A percentile compares a stretch with the other conserved stretches of the same genome.
Conservation (phyloP, 2,329 filamentous ascomycete species). For the Fusarium sp. region DNA sequence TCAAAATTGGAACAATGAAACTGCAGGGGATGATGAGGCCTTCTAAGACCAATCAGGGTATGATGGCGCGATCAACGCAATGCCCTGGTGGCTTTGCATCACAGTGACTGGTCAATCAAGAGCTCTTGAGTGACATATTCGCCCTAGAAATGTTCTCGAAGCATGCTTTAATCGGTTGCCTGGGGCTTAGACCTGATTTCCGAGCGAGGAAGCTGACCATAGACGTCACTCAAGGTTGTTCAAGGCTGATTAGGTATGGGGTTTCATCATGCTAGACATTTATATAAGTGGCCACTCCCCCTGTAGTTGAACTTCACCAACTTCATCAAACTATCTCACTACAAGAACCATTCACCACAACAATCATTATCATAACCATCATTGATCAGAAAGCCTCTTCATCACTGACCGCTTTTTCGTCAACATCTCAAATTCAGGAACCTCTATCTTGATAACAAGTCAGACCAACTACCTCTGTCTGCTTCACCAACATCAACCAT, state of each 20-base stretch:
- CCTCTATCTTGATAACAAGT: not conserved
- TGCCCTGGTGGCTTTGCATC: constrained; percentile 1
- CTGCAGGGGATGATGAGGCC: not conserved
- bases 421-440: not conserved
- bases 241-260: not conserved
- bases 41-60: not conserved
- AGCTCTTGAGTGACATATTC: not conserved
- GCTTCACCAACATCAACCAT: not conserved
- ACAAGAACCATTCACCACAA: no score
- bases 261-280: not conserved
- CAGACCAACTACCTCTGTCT: not conserved
- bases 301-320: not conserved
- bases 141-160: not conserved
- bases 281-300: not conserved
- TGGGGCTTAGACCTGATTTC: not conserved
- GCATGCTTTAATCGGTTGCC: not conserved
- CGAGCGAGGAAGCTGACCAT: not conserved
- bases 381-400: not conserved
- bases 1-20: not conserved
- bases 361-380: not conserved
- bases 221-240: not conserved
- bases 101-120: not conserved
- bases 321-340: no score
- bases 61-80: not conserved
- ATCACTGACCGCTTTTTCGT: not conserved